Conservation (phyloP, 2,329 filamentous ascomycete genomes). For the Passalora sequoiae region DNA sequence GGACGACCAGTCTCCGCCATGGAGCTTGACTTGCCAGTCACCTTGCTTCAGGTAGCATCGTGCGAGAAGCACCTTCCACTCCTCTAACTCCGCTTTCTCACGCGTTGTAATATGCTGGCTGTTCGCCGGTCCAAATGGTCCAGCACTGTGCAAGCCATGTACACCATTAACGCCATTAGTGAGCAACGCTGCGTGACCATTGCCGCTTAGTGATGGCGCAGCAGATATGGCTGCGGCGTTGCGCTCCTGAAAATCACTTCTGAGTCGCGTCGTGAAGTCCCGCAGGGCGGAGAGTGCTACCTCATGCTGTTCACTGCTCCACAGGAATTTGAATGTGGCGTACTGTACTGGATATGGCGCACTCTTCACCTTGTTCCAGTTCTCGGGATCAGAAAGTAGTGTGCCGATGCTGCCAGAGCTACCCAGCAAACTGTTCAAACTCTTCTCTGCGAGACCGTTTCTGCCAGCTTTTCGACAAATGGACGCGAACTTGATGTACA, state of each 20-base stretch:
- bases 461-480: constrained; percentile 94
- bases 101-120: constrained; percentile 33
- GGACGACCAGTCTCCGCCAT: constrained; percentile 83
- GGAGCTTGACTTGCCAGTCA: constrained; percentile 85
- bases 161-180: constrained; percentile 35
- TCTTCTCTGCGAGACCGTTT: constrained; percentile 92
- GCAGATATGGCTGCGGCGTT: constrained; percentile 32
- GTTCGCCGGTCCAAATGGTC: constrained; percentile 29
- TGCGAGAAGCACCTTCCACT: constrained; percentile 68
- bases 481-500: constrained; percentile 99
- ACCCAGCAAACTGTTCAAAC: constrained; percentile 82
- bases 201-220: constrained; percentile 42
- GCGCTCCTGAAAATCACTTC: constrained; percentile 51
- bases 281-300: constrained; percentile 56
- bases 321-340: constrained; percentile 94
- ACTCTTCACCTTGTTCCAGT: constrained; percentile 35
- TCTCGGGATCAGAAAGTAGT: constrained; percentile 19
- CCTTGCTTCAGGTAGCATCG: constrained; percentile 96
- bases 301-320: constrained; percentile 72
- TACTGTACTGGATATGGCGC: constrained; percentile 79
- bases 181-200: constrained; percentile 2
- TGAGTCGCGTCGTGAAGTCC: constrained; percentile 57
- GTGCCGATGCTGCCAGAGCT: constrained; percentile 51
- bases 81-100: constrained; percentile 46
- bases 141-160: constrained; percentile 39